Evolutionary conservation across 768 basidiomycete genomes (phyloP), one percentile per base, ranked within the genome.

Genomic region (Roridomyces roridus): DNA sequence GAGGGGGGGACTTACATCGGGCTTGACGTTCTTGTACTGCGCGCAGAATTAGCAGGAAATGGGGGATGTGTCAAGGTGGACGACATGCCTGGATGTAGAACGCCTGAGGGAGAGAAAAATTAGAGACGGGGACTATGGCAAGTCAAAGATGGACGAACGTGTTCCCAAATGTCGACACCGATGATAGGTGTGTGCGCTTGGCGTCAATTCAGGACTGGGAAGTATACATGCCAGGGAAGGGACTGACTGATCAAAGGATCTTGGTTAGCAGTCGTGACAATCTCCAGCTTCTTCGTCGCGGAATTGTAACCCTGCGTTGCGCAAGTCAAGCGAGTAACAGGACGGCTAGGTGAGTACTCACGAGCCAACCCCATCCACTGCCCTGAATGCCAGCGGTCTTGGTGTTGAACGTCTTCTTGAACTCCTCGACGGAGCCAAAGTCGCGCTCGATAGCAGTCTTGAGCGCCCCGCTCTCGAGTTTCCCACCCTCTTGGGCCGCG

Each of bases 121-220:
- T 34, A 34, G 31, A 4, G 31, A 34, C 3, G 31, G 31, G 31
- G 35, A 48, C 37, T 39, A 18, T 50, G 24, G 23, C 57, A 53
- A 37, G 57, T 57, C 4, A 65, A 46, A 34, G 40, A 51, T 23
- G 55, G 5, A 82, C 87, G 39, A 65, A 88, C 88, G 73, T 96
- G 94, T 73, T 95, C 93, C 96, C 96, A 98, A 67, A 98, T 89
- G 75, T 99, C 96, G 62, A 98, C 88, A 29, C 97, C 97, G 69
- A 99, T 85, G 68, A 99, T 88, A 18, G 96, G 95, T 17, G 83
- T 81, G 74, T 95, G 92, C 4, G 88, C 92, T n/a, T 92, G 67
- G 31, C 11, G 53, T 41, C 24, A 52, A 54, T 23, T 45, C 43
- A 43, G 41, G 23, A 50, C 35, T 28, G 44, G 40, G 60, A 25